Conservation (phyloP, 768 basidiomycete species). For the Candolleomyces eurysporus region DNA sequence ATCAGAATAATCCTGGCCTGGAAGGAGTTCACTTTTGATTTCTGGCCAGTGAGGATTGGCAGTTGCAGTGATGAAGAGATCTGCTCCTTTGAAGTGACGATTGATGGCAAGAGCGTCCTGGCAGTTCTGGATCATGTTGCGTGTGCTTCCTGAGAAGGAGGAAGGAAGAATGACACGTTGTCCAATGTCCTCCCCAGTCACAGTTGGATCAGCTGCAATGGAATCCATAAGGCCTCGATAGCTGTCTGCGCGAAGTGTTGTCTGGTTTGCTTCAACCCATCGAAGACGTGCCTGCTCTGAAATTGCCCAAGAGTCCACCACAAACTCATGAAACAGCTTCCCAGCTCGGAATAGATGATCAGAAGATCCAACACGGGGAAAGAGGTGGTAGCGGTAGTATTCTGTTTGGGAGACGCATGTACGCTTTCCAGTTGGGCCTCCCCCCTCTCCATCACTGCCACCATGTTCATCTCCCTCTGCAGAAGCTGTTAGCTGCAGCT, state of each 20-base stretch:
- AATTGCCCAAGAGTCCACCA: no score
- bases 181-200: slow-evolving; percentile 26
- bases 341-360: slow-evolving; percentile 30
- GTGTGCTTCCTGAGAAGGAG: slow-evolving; percentile 24
- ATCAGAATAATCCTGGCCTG: slow-evolving; percentile 33
- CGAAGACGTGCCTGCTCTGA: slow-evolving; percentile 32
- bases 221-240: slow-evolving; percentile 17
- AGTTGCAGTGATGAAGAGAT: slow-evolving; percentile 50
- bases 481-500: slow-evolving; percentile 21
- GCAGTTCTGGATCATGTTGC: no score
- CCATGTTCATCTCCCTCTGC: slow-evolving; percentile 1
- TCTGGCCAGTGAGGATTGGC: slow-evolving; percentile 47
- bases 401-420: slow-evolving; percentile 13
- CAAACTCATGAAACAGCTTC: slow-evolving; percentile 42
- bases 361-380: slow-evolving; percentile 12
- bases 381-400: slow-evolving; percentile 30
- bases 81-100: slow-evolving; percentile 27
- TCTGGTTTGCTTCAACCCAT: slow-evolving; percentile 36
- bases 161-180: slow-evolving; percentile 31
- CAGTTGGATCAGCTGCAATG: slow-evolving; percentile 19
- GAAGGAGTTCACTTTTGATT: slow-evolving; percentile 34
- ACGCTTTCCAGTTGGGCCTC: not conserved
- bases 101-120: slow-evolving; percentile 44
- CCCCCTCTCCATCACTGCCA: slow-evolving; percentile 20
- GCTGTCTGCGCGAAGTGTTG: slow-evolving; percentile 27